phyloP scores from a whole-genome alignment of 805 yeast species.

The Torulaspora franciscae region DNA sequence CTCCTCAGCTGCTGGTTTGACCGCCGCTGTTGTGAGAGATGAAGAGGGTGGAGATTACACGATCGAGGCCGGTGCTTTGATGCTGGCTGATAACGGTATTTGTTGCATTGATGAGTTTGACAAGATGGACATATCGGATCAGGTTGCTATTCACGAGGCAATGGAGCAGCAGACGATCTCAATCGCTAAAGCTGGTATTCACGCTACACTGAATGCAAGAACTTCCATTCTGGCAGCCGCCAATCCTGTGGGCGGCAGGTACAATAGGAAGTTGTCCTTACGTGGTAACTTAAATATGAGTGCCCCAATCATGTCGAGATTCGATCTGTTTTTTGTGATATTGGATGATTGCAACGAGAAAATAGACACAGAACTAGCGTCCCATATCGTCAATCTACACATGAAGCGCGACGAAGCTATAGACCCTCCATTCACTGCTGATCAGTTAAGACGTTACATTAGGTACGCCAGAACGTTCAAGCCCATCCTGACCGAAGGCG shows the following conservation, averaged over 20 bases:
- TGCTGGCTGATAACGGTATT: slow-evolving; percentile 97
- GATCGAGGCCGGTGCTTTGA: slow-evolving; percentile 96
- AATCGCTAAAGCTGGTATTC: slow-evolving; percentile 97
- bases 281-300: slow-evolving; percentile 90
- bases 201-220: slow-evolving; percentile 94
- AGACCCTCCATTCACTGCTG: slow-evolving; percentile 81
- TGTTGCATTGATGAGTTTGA: slow-evolving; percentile 99
- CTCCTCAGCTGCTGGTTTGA: slow-evolving; percentile 96
- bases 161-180: slow-evolving; percentile 99
- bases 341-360: slow-evolving; percentile 91
- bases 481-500: slow-evolving; percentile 78
- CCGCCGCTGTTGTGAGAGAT: slow-evolving; percentile 96
- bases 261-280: slow-evolving; percentile 78
- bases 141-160: slow-evolving; percentile 98
- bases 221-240: slow-evolving; percentile 98
- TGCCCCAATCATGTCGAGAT: slow-evolving; percentile 98
- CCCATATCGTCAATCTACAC: slow-evolving; percentile 88
- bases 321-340: slow-evolving; percentile 90
- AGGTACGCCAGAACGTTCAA: slow-evolving; percentile 89
- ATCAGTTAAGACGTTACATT: slow-evolving; percentile 82
- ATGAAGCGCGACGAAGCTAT: slow-evolving; percentile 88
- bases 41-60: slow-evolving; percentile 97
- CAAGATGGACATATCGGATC: slow-evolving; percentile 93
- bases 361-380: slow-evolving; percentile 83
- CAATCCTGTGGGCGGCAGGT: slow-evolving; percentile 95